Evolutionary conservation across 306 rosid species (phyloP).

Genomic region (Corylus avellana): DNA sequence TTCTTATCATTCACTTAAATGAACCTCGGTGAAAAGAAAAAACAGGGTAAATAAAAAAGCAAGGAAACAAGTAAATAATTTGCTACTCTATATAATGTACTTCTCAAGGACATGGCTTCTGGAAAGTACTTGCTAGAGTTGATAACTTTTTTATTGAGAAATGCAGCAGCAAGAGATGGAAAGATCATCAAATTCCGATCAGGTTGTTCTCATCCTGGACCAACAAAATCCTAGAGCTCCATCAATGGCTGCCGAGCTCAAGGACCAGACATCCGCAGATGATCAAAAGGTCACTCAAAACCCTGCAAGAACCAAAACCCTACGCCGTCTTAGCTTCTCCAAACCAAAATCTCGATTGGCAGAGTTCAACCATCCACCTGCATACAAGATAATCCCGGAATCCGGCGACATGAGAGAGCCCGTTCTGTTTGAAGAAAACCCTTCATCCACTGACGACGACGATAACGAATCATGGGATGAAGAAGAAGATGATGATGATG

Average conservation of each 20-base stretch:
- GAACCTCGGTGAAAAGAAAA: no score
- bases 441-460: constrained; percentile 12
- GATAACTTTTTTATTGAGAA: background rate
- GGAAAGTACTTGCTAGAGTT: background rate
- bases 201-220: constrained; percentile 43
- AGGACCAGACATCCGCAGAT: background rate
- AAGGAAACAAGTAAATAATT: no score
- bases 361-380: constrained; percentile 27
- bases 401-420: constrained; percentile 12
- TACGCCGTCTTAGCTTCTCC: constrained; percentile 49
- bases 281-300: constrained; percentile 21
- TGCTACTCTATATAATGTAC: no score
- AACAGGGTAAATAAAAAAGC: no score
- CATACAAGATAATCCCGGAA: background rate
- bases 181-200: constrained; percentile 30
- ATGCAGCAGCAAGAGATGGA: constrained; percentile 25
- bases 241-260: constrained; percentile 23
- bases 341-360: constrained; percentile 50
- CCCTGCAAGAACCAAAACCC: constrained; percentile 31
- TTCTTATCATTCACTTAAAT: no score
- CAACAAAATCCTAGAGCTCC: constrained; percentile 36
- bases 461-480: constrained; percentile 22
- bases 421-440: background rate
- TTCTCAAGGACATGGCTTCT: background rate
- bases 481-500: constrained; percentile 10